Base-by-base conservation (phyloP, 352 stramenopile genomes). In the Pythium brachiatum region DNA sequence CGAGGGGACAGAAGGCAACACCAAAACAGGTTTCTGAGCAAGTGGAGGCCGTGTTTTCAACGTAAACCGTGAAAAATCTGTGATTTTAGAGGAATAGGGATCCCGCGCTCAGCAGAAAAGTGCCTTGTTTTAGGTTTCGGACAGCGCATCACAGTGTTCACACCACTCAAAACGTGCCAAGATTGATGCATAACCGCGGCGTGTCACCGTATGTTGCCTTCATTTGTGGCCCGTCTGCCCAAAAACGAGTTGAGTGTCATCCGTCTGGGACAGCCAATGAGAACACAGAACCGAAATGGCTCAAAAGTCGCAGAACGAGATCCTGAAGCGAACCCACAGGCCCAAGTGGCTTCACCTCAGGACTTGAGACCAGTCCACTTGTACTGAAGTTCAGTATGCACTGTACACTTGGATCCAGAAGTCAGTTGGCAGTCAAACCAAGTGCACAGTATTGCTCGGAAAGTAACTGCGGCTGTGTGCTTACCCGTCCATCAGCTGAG, bases 181-280 rank as follows among this genome's bases (percentile, higher is more conserved):
- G 2, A 15, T 1, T 26, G 6, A n/a, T 48, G n/a, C 41, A 48
- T 26, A 48, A 21, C 18, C 41, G 41, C 41, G 41, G n/a, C 20
- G 5, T 3, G 1, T 2, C 2, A 12, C 41, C 41, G 26, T 27
- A 20, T 48, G 41, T 4, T 25, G 11, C 16, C 41, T 11, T 21
- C 15, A 23, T 12, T 7, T n/a, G 20, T 27, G 29, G 29, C 1
- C 41, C 41, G n/a, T 48, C 41, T 48, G 41, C 41, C 41, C 20
- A 7, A 29, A 34, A 34, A 34, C 9, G 5, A 9, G 29, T n/a
- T n/a, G n/a, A n/a, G n/a, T n/a, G n/a, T n/a, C n/a, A 16, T 4
- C 7, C 20, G 41, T 48, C 41, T 48, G 41, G 41, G 41, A 48
- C 41, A 48, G 41, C 41, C 41, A 48, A 48, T 48, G 41, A 21